Evolutionary conservation across 2,329 filamentous ascomycete species (phyloP).

Genomic region (Stagonosporopsis tanaceti): DNA sequence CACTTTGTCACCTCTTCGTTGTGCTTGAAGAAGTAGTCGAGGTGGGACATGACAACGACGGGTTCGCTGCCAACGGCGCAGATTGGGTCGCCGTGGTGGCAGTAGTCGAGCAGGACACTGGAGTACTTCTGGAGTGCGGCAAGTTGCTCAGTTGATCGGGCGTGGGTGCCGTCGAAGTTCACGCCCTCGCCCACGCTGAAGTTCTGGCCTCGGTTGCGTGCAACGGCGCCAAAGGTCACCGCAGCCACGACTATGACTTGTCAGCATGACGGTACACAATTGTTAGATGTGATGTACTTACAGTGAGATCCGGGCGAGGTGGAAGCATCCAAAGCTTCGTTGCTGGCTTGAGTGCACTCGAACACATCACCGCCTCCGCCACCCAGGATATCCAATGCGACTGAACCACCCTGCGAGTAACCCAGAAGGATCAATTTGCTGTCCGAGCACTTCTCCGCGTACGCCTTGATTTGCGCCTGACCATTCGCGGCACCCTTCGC

Average conservation of each 20-base stretch:
- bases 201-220: constrained; percentile 31
- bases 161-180: constrained; percentile 31
- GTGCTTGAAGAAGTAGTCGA: constrained; percentile 61
- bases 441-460: constrained; percentile 37
- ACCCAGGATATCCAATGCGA: constrained; percentile 39
- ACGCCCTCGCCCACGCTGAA: constrained; percentile 36
- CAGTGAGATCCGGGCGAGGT: constrained; percentile 31
- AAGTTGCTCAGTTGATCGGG: constrained; percentile 31
- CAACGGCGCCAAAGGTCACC: constrained; percentile 37
- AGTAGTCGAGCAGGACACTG: constrained; percentile 66
- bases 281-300: constrained; percentile 5
- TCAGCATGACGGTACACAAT: constrained; percentile 4
- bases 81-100: constrained; percentile 68
- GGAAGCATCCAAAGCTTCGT: constrained; percentile 30
- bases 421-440: constrained; percentile 39
- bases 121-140: constrained; percentile 27
- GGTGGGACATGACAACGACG: constrained; percentile 63
- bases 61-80: constrained; percentile 65
- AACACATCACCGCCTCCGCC: constrained; percentile 40
- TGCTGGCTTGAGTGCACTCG: constrained; percentile 32
- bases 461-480: constrained; percentile 36
- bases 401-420: constrained; percentile 36
- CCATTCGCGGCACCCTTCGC: constrained; percentile 32
- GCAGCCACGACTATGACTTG: constrained; percentile 32
- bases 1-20: constrained; percentile 34